phyloP scores from a whole-genome alignment of 345 rosid species.

The Moringa oleifera region DNA sequence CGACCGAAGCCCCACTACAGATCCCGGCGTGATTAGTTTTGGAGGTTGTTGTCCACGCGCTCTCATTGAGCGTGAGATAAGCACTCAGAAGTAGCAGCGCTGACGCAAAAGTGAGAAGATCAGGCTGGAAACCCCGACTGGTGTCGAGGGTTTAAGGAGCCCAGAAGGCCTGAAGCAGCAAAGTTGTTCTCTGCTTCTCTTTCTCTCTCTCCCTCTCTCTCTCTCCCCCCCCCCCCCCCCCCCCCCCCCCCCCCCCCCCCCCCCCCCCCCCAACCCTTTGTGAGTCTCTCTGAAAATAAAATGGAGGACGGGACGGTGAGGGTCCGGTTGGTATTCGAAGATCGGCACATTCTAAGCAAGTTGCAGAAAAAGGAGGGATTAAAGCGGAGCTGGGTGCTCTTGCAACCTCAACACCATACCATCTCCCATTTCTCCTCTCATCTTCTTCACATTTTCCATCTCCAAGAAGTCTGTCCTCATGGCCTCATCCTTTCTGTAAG shows the following conservation, averaged over 20 bases:
- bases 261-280: no score
- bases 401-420: slow-evolving; percentile 61
- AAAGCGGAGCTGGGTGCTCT: slow-evolving; percentile 70
- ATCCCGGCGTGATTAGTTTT: background rate
- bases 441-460: slow-evolving; percentile 48
- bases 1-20: background rate
- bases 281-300: slow-evolving; percentile 16
- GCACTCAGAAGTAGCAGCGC: background rate
- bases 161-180: slow-evolving; percentile 9
- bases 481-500: slow-evolving; percentile 74
- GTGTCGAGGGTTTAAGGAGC: slow-evolving; percentile 23
- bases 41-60: background rate
- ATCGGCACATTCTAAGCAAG: slow-evolving; percentile 42
- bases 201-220: background rate
- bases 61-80: background rate
- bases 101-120: background rate
- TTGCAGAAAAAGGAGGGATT: slow-evolving; percentile 54
- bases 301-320: slow-evolving; percentile 45
- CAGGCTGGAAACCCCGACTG: background rate
- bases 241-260: no score
- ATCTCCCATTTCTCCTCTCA: slow-evolving; percentile 63
- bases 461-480: slow-evolving; percentile 53
- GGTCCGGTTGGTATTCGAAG: slow-evolving; percentile 61
- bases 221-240: no score
- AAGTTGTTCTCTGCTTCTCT: background rate